Evolutionary conservation across 495 filamentous ascomycete genomes (phyloP).

Genomic region (Aspergillus ostianus): DNA sequence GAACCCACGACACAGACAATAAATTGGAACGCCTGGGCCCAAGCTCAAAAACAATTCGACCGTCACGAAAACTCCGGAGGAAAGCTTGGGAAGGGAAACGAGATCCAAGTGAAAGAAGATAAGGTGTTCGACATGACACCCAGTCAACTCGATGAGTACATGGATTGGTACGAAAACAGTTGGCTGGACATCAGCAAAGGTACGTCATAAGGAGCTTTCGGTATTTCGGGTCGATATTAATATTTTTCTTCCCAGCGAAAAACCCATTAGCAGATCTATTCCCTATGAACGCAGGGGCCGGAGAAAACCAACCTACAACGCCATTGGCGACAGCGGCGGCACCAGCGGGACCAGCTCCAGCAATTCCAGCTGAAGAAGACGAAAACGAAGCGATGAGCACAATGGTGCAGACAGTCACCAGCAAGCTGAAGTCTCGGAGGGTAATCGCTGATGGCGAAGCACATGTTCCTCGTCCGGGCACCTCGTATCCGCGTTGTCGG

Average conservation of each 20-base stretch:
- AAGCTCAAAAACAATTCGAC: constrained; percentile 48
- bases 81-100: constrained; percentile 36
- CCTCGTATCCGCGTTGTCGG: constrained; percentile 57
- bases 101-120: constrained; percentile 56
- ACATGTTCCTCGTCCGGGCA: constrained; percentile 47
- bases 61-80: constrained; percentile 23
- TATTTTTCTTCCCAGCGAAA: constrained; percentile 12
- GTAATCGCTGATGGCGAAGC: constrained; percentile 30
- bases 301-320: constrained; percentile 11
- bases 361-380: constrained; percentile 13
- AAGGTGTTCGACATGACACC: constrained; percentile 69
- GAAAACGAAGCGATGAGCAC: constrained; percentile 29
- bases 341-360: constrained; percentile 1
- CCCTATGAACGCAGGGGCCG: constrained; percentile 33
- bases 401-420: constrained; percentile 40
- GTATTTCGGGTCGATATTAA: neutral
- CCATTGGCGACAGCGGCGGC: too few species aligned
- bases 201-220: constrained; percentile 4
- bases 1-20: constrained; percentile 64
- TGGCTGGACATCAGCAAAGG: constrained; percentile 53
- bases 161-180: constrained; percentile 84
- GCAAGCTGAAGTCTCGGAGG: constrained; percentile 30
- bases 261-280: constrained; percentile 53
- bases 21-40: constrained; percentile 71
- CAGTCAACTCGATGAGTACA: constrained; percentile 71